Conservation (phyloP, 2,329 filamentous ascomycete genomes). For the Colletotrichum echinochloae region DNA sequence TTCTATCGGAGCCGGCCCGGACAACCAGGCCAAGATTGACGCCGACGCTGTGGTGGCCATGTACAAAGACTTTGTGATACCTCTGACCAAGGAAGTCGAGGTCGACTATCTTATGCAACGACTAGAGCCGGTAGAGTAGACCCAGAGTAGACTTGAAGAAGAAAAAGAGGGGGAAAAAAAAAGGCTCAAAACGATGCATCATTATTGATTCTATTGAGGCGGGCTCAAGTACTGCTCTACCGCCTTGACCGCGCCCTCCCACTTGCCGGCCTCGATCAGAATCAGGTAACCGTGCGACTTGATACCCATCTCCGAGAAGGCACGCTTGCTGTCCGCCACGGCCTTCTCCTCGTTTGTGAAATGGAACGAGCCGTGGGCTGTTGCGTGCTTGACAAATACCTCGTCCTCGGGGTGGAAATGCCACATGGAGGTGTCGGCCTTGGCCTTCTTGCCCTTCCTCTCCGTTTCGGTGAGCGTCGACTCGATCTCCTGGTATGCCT, state of each 20-base stretch:
- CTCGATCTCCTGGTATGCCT: conserved; percentile 90
- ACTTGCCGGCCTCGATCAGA: conserved; percentile 83
- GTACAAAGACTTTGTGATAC: conserved; percentile 95
- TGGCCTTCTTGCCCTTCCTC: conserved; percentile 75
- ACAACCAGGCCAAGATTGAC: conserved; percentile 83
- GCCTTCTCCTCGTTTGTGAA: conserved; percentile 86
- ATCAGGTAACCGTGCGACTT: conserved; percentile 87
- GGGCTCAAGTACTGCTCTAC: conserved; percentile 79
- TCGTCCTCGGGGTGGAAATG: conserved; percentile 99
- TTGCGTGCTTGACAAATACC: conserved; percentile 80
- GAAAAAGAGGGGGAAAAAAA: background rate
- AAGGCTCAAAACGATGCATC: conserved; percentile 35
- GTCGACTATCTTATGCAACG: conserved; percentile 98
- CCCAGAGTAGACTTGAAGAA: background rate
- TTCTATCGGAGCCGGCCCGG: conserved; percentile 66
- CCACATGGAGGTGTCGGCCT: conserved; percentile 73
- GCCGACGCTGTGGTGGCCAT: conserved; percentile 90
- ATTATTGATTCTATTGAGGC: conserved; percentile 47
- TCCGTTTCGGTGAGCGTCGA: conserved; percentile 78
- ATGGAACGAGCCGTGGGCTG: conserved; percentile 76
- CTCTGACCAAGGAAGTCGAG: conserved; percentile 97
- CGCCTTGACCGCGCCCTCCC: conserved; percentile 80
- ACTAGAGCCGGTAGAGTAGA: conserved; percentile 61
- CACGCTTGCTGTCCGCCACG: conserved; percentile 89
- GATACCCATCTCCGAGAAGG: conserved; percentile 94